Conservation (phyloP, 1,139 yeast genomes). For the Nakaseomyces delphensis region DNA sequence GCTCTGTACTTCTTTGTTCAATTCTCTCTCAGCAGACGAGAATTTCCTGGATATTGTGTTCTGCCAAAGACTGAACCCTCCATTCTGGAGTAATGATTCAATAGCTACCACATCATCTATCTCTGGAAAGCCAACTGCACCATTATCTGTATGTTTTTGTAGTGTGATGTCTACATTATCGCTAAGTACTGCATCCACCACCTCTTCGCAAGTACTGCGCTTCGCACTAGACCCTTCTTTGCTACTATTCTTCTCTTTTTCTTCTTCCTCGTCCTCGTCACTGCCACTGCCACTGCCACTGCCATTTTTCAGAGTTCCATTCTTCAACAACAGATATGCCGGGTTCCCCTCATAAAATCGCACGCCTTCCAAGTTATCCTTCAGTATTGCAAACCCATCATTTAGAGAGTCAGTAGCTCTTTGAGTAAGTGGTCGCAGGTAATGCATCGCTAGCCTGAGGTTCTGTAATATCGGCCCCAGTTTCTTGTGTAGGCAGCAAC, state of each 20-base stretch:
- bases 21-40: not conserved
- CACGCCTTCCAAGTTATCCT: not conserved
- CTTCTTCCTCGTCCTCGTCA: conserved; percentile 2
- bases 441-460: conserved; percentile 1
- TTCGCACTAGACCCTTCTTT: not conserved
- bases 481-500: conserved; percentile 1
- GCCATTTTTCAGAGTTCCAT: too few species aligned
- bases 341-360: conserved; percentile 1
- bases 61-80: conserved; percentile 1
- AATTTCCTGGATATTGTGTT: conserved; percentile 1
- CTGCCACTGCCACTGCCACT: not conserved
- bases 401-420: not conserved
- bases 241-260: not conserved
- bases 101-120: not conserved
- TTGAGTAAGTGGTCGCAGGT: not conserved
- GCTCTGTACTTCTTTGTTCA: not conserved
- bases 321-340: not conserved
- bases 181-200: conserved; percentile 5
- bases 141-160: not conserved
- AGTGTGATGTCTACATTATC: not conserved
- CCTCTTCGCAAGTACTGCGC: not conserved
- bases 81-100: not conserved
- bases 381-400: conserved; percentile 4
- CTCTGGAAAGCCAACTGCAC: not conserved
- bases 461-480: conserved; percentile 3